These are phyloP conservation scores for Solanum megistacrolobum DNA, from an alignment of 257 asterid species.

Conservation along the genomic window DNA sequence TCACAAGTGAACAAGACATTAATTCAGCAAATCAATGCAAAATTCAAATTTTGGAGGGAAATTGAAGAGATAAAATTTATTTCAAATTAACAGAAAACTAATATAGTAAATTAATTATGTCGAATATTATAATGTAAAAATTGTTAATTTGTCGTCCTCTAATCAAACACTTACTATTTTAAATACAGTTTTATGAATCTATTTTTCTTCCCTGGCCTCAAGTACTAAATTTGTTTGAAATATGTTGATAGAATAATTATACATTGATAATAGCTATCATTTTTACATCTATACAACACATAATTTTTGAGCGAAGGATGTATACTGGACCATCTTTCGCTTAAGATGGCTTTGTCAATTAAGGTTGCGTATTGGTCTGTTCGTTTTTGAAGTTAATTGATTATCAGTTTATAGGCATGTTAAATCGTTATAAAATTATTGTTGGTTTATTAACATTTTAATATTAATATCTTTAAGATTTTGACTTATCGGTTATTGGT, in stretches of 20 bases:
- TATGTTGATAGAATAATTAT: background rate
- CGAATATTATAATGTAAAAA: background rate
- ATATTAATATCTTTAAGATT: too few relatives aligned
- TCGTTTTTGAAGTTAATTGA: too few relatives aligned
- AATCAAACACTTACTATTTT: background rate
- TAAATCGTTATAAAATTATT: too few relatives aligned
- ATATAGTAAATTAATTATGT: background rate
- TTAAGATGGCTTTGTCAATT: too few relatives aligned
- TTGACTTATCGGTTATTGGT: too few relatives aligned
- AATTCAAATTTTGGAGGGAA: background rate
- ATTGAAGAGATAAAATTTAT: background rate
- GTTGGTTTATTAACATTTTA: too few relatives aligned
- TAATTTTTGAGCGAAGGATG: too few relatives aligned
- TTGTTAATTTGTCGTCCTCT: background rate
- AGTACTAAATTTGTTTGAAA: background rate
- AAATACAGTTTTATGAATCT: background rate
- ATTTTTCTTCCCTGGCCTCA: background rate
- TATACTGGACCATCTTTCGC: too few relatives aligned
- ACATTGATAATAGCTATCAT: too few relatives aligned
- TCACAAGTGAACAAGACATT: background rate
- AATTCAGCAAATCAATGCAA: conserved; percentile 1
- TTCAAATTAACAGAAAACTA: background rate
- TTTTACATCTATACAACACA: too few relatives aligned
- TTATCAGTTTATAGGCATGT: too few relatives aligned
- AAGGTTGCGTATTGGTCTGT: too few relatives aligned